A percentile compares a stretch with the other conserved stretches of the same genome.
These are phyloP conservation scores for Starmerella cellae DNA, from an alignment of 805 yeast genomes.

Conservation along the genomic window DNA sequence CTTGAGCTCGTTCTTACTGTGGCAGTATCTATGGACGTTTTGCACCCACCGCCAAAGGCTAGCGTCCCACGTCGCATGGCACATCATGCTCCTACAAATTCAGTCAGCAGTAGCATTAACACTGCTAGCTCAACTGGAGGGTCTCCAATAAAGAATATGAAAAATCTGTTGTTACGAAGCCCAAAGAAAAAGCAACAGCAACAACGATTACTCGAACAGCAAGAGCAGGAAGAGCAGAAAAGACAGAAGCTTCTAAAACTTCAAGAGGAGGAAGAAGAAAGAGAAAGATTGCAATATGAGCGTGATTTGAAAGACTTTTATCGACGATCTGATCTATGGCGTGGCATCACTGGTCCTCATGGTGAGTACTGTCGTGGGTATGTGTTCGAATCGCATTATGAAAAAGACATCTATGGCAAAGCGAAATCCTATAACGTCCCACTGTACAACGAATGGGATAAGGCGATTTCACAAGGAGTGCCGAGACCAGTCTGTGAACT, in stretches of 20 bases:
- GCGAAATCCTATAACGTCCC: conserved; percentile 42
- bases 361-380: conserved; percentile 82
- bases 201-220: conserved; percentile 5
- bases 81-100: conserved; percentile 2
- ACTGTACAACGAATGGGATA: conserved; percentile 75
- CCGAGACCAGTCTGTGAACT: conserved; percentile 57
- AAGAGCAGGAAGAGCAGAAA: conserved; percentile 1
- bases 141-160: conserved; percentile 12
- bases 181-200: conserved; percentile 17
- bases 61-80: conserved; percentile 5
- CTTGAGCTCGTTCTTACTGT: conserved; percentile 59
- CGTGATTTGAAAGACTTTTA: conserved; percentile 15
- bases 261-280: conserved; percentile 3
- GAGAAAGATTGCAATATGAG: conserved; percentile 10
- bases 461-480: conserved; percentile 28
- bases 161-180: conserved; percentile 21
- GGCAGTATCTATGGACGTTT: conserved; percentile 39
- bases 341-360: conserved; percentile 54
- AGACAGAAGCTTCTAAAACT: neutral
- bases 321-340: conserved; percentile 35
- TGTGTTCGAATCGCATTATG: conserved; percentile 47
- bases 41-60: conserved; percentile 27
- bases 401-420: conserved; percentile 41
- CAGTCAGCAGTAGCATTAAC: conserved; percentile 1
- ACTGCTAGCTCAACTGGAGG: neutral